These are phyloP conservation scores for Scutellaria barbata DNA, from an alignment of 257 asterid genomes.

Conservation along the genomic window DNA sequence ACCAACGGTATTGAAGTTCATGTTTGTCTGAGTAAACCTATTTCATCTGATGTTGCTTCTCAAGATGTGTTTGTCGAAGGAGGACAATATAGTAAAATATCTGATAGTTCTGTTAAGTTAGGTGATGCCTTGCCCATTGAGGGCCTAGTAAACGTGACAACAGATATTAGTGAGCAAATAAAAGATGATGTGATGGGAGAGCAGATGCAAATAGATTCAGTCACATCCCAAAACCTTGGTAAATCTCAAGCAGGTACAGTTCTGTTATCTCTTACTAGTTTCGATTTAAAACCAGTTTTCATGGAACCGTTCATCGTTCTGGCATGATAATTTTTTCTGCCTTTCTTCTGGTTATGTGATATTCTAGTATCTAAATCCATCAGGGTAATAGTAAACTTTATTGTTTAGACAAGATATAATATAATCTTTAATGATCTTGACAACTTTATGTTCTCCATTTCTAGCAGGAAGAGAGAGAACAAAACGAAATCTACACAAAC, in stretches of 20 bases:
- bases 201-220: conserved; percentile 33
- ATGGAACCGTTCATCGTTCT: not conserved
- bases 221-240: conserved; percentile 25
- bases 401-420: not conserved
- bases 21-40: conserved; percentile 29
- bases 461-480: conserved; percentile 49
- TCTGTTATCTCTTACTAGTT: conserved; percentile 29
- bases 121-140: conserved; percentile 32
- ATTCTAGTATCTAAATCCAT: conserved; percentile 1
- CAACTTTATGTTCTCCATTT: conserved; percentile 25
- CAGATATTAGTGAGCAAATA: conserved; percentile 38
- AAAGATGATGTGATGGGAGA: conserved; percentile 38
- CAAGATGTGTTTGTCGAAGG: conserved; percentile 33
- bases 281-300: not conserved
- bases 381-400: not conserved
- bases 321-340: not conserved
- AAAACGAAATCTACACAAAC: conserved; percentile 49
- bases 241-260: conserved; percentile 55
- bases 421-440: conserved; percentile 19
- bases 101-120: conserved; percentile 26
- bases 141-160: conserved; percentile 35
- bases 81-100: conserved; percentile 38
- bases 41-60: conserved; percentile 26
- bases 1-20: conserved; percentile 33
- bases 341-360: conserved; percentile 6